Evolutionary conservation across 768 basidiomycete genomes (phyloP).

Genomic region (Naematelia encephala): DNA sequence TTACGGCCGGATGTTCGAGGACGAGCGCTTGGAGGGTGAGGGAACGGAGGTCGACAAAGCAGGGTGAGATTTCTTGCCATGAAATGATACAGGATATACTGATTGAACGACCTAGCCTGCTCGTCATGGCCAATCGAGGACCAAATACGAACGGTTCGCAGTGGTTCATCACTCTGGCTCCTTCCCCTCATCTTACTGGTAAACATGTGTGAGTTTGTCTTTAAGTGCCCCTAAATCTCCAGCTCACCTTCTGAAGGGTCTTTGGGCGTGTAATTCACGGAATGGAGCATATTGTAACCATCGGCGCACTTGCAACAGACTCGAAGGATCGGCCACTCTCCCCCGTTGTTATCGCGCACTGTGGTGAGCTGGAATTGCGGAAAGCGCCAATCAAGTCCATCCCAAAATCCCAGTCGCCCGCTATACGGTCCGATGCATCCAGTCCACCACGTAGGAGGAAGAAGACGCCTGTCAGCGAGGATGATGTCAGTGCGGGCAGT

Average conservation of each 20-base stretch:
- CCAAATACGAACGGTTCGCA: slow-evolving; percentile 82
- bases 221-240: neutral
- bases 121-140: slow-evolving; percentile 79
- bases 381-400: slow-evolving; percentile 50
- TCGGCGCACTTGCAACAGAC: slow-evolving; percentile 67
- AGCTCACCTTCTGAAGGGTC: slow-evolving; percentile 24
- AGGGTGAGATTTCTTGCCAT: slow-evolving; percentile 54
- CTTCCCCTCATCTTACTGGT: slow-evolving; percentile 56
- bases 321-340: slow-evolving; percentile 68
- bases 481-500: slow-evolving; percentile 9
- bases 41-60: slow-evolving; percentile 55
- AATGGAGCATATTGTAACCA: slow-evolving; percentile 56
- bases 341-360: slow-evolving; percentile 68
- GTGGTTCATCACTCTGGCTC: slow-evolving; percentile 78
- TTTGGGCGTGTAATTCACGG: slow-evolving; percentile 50
- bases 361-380: slow-evolving; percentile 75
- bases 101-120: slow-evolving; percentile 55
- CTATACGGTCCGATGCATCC: slow-evolving; percentile 10
- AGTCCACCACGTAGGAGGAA: slow-evolving; percentile 8
- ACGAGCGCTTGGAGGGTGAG: slow-evolving; percentile 65
- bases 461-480: slow-evolving; percentile 4
- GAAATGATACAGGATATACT: neutral
- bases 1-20: slow-evolving; percentile 60
- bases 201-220: slow-evolving; percentile 45
- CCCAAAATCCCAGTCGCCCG: slow-evolving; percentile 19